These are phyloP conservation scores for Porogramme epimiltina DNA, from an alignment of 1,284 basidiomycete species.

Conservation along the genomic window DNA sequence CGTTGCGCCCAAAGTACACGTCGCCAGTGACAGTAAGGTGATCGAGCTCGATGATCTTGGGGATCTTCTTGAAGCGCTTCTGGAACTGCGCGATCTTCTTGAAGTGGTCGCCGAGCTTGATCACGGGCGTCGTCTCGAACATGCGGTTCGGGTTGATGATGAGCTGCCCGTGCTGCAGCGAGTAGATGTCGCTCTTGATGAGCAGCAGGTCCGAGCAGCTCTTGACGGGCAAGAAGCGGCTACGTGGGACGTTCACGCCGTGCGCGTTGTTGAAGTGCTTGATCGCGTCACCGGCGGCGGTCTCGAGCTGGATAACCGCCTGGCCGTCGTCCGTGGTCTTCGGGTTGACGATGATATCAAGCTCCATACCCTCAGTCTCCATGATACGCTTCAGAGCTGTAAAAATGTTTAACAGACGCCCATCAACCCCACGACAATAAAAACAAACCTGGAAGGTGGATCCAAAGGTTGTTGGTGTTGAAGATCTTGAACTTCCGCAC, in stretches of 20 bases:
- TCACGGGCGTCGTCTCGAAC: slow-evolving; percentile 95
- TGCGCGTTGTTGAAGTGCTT: slow-evolving; percentile 96
- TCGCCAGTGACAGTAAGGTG: slow-evolving; percentile 97
- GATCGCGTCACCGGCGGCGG: slow-evolving; percentile 96
- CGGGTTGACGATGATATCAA: slow-evolving; percentile 94
- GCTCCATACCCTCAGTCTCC: slow-evolving; percentile 89
- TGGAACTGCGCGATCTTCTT: slow-evolving; percentile 97
- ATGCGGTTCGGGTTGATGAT: slow-evolving; percentile 89
- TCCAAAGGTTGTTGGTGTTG: slow-evolving; percentile 99
- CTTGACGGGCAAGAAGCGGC: slow-evolving; percentile 96
- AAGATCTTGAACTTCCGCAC: slow-evolving; percentile 95
- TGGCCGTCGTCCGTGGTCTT: slow-evolving; percentile 89
- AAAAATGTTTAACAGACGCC: background rate
- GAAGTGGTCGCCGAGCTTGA: slow-evolving; percentile 95
- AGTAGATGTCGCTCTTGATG: slow-evolving; percentile 98
- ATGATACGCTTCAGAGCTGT: slow-evolving; percentile 86
- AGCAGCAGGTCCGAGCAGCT: slow-evolving; percentile 89
- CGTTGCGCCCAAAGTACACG: slow-evolving; percentile 94
- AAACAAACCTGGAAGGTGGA: slow-evolving; percentile 77
- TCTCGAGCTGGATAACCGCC: slow-evolving; percentile 88
- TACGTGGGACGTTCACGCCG: slow-evolving; percentile 97
- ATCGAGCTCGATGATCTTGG: slow-evolving; percentile 91
- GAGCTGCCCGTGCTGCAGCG: slow-evolving; percentile 91
- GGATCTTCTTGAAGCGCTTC: slow-evolving; percentile 97
- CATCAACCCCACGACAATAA: slow-evolving; percentile 40